Base-by-base conservation (phyloP, 2,329 filamentous ascomycete species). In the Beauveria sp. region DNA sequence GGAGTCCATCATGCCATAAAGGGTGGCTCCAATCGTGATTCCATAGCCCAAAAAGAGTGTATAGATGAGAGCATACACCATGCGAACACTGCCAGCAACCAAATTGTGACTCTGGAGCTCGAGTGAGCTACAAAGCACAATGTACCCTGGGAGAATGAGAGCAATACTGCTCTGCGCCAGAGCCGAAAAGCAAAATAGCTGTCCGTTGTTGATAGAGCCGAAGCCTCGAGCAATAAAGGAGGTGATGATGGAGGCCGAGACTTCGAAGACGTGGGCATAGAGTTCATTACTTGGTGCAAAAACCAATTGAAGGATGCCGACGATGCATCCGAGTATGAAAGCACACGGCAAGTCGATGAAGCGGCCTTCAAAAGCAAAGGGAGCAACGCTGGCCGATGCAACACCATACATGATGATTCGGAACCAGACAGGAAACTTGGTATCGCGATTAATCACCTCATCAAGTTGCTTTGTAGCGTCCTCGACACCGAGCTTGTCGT, bases 261-360 rank as follows among this genome's bases (percentile, higher is more conserved):
- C 77, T 61, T 83, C 79, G 61, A 81, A 78, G 1, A 81, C 74
- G 55, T 82, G 78, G 47, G 78, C 77, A 70, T 89, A 89, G 1
- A 92, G 79, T 48, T 89, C 86, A 16, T 90, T 93, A 24, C 80
- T 84, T 0, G 91, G 89, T 0, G 89, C 87, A 5, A 91, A 76
- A 30, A 91, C 82, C 10, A 93, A 82, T 68, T 94, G 90, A 54
- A 96, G 76, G 59, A 87, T 74, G 1, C 90, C 91, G 0, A 96
- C 80, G 20, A 92, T 76, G 67, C 84, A 87, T 2, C 91, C 91
- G 0, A 96, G 80, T 0, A 91, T 61, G 70, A 94, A 94, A 22
- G 86, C 85, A 30, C 92, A 81, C 0, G 90, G 90, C 62, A 94
- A 76, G 70, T 96, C 91, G 67, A 93, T 88, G 46, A 87, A 84